phyloP scores from a whole-genome alignment of 768 basidiomycete genomes.

The Boletellus ananas region DNA sequence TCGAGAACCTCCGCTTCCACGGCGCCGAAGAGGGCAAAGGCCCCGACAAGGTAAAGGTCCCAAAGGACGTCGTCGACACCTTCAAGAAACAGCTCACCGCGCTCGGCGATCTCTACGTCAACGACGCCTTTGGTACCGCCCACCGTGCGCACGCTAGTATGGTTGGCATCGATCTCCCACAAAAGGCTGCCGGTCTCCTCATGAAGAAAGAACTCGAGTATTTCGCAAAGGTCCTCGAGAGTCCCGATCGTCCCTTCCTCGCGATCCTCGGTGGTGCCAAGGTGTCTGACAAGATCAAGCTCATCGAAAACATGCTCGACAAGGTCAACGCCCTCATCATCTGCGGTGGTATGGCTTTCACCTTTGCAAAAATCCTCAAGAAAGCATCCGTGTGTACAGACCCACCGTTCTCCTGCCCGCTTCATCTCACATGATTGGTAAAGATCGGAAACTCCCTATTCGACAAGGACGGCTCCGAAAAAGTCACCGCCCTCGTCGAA shows the following conservation, averaged over 20 bases:
- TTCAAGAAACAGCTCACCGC: slow-evolving; percentile 88
- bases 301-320: slow-evolving; percentile 99
- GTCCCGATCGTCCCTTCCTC: slow-evolving; percentile 92
- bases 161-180: slow-evolving; percentile 92
- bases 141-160: slow-evolving; percentile 98
- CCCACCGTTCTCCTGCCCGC: neutral
- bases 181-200: slow-evolving; percentile 92
- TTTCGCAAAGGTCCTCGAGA: slow-evolving; percentile 96
- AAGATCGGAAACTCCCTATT: slow-evolving; percentile 93
- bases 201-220: slow-evolving; percentile 99
- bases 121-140: slow-evolving; percentile 98
- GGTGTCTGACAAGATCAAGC: slow-evolving; percentile 97
- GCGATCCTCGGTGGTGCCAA: slow-evolving; percentile 98
- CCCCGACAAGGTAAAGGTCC: slow-evolving; percentile 95
- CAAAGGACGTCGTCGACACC: slow-evolving; percentile 68
- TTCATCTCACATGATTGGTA: slow-evolving; percentile 10
- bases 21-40: slow-evolving; percentile 98
- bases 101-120: slow-evolving; percentile 95
- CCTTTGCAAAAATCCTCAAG: slow-evolving; percentile 94
- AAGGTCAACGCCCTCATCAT: slow-evolving; percentile 97
- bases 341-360: slow-evolving; percentile 98
- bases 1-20: slow-evolving; percentile 98
- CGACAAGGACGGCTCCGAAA: slow-evolving; percentile 82
- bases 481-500: slow-evolving; percentile 77
- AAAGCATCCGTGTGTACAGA: slow-evolving; percentile 55